phyloP scores from a whole-genome alignment of 2,329 filamentous ascomycete species.

The Arthrobotrys conoides region DNA sequence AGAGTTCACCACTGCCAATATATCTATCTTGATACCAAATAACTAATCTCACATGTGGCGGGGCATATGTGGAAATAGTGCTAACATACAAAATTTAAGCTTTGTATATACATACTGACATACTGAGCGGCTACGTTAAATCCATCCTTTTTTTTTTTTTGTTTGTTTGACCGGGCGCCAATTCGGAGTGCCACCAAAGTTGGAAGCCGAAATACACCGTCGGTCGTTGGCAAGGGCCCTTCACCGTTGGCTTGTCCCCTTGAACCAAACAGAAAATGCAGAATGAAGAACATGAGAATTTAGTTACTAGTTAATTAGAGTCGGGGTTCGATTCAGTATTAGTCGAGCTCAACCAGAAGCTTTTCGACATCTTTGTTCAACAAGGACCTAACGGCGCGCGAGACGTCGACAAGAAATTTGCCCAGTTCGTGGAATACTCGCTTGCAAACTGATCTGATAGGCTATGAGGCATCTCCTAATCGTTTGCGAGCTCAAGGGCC shows the following conservation, averaged over 20 bases:
- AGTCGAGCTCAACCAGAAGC: neutral
- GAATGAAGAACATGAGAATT: neutral
- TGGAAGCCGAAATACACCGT: constrained; percentile 7
- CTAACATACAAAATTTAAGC: no score
- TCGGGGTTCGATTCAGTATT: neutral
- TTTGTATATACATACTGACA: neutral
- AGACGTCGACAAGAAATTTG: neutral
- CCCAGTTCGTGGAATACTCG: constrained; percentile 24
- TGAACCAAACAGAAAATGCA: neutral
- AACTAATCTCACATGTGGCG: constrained; percentile 20
- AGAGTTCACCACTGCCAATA: neutral
- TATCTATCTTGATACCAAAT: neutral
- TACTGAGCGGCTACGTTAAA: neutral
- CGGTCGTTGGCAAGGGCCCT: neutral
- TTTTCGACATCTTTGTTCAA: neutral
- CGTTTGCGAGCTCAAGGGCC: constrained; percentile 11
- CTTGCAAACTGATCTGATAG: constrained; percentile 36
- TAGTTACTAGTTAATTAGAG: no score
- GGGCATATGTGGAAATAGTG: neutral
- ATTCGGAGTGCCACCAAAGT: constrained; percentile 13
- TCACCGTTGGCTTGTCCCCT: neutral
- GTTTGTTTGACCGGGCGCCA: constrained; percentile 2
- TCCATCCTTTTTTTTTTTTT: neutral
- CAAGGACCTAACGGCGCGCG: neutral
- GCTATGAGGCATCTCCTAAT: neutral